These are phyloP conservation scores for Cucurbita maxima DNA, from an alignment of 306 rosid genomes.

Conservation along the genomic window DNA sequence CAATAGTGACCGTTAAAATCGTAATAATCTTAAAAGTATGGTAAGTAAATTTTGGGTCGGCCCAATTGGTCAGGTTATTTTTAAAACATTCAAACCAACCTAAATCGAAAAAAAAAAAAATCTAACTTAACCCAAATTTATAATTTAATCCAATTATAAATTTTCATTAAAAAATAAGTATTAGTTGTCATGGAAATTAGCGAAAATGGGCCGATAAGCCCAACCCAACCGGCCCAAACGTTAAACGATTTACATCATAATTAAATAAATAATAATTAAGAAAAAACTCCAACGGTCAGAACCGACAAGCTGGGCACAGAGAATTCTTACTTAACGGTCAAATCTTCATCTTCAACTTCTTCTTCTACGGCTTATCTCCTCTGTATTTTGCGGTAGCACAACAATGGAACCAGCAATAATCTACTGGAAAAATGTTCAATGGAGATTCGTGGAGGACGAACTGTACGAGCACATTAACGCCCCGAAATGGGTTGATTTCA, in stretches of 20 bases:
- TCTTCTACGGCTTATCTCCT: not conserved
- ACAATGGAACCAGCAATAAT: constrained; percentile 96
- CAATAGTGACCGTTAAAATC: too few species aligned
- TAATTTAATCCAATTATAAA: not conserved
- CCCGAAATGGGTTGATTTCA: constrained; percentile 89
- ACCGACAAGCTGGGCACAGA: constrained; percentile 1
- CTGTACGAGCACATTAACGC: constrained; percentile 74
- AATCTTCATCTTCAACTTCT: constrained; percentile 6
- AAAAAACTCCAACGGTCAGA: constrained; percentile 55
- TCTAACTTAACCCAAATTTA: too few species aligned
- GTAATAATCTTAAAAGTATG: too few species aligned
- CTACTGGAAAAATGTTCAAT: constrained; percentile 81
- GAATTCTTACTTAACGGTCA: constrained; percentile 36
- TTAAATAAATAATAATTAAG: not conserved
- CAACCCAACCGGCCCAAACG: not conserved
- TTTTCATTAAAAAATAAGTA: not conserved
- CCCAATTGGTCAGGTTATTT: too few species aligned
- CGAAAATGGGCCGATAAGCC: not conserved
- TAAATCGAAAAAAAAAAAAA: too few species aligned
- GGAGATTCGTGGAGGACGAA: constrained; percentile 63
- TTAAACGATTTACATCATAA: not conserved
- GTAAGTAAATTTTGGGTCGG: too few species aligned
- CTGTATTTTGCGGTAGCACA: not conserved
- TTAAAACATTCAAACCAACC: too few species aligned
- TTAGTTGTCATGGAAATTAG: not conserved